phyloP scores from a whole-genome alignment of 208 protist species.

The Angomonas ambiguus region DNA sequence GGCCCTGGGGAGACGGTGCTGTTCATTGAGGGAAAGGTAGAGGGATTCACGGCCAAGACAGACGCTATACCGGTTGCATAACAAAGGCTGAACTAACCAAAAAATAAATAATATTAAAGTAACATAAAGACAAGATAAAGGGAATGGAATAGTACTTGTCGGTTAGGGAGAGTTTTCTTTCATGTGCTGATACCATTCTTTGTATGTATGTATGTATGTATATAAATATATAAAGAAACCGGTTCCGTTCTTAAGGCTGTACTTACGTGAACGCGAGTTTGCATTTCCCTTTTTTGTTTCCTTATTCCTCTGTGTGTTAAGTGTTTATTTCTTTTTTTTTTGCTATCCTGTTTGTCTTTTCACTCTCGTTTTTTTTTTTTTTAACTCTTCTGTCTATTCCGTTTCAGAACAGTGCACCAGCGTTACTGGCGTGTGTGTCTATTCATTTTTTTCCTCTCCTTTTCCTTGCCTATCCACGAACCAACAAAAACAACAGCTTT shows the following conservation, averaged over 20 bases:
- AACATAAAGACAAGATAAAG: too few relatives aligned
- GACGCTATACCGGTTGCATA: not conserved
- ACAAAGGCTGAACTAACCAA: not conserved
- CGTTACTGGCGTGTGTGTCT: not conserved
- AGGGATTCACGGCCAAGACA: not conserved
- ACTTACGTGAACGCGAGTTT: not conserved
- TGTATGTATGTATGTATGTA: not conserved
- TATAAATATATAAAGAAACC: not conserved
- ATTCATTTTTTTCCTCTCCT: conserved; percentile 6
- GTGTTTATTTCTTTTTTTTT: not conserved
- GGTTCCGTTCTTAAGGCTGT: too few relatives aligned
- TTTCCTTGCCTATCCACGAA: not conserved
- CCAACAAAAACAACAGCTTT: too few relatives aligned
- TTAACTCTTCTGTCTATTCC: not conserved
- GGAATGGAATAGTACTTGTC: too few relatives aligned
- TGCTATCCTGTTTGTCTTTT: not conserved
- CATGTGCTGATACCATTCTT: not conserved
- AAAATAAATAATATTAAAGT: not conserved
- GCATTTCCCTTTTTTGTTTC: too few relatives aligned
- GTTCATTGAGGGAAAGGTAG: conserved; percentile 64
- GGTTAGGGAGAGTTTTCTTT: too few relatives aligned
- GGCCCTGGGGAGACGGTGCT: conserved; percentile 69
- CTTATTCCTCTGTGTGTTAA: too few relatives aligned
- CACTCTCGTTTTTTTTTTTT: not conserved
- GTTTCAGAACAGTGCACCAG: conserved; percentile 1